phyloP scores from a whole-genome alignment of 208 protist genomes.

The Leishmania arabica region DNA sequence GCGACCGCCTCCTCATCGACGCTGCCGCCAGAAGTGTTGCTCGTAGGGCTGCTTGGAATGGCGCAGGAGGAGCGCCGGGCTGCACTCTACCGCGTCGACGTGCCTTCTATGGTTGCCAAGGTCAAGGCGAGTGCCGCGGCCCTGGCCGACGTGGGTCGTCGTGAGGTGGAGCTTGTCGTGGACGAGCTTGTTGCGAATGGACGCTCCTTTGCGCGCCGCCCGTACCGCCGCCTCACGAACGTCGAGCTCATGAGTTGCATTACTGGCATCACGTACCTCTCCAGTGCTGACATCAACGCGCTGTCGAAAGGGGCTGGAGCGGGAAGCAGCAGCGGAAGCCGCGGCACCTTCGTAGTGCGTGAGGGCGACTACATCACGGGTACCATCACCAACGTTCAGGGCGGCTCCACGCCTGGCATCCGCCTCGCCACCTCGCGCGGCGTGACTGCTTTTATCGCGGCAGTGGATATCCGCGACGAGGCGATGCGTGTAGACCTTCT shows the following conservation, averaged over 20 bases:
- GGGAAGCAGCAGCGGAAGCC: constrained; percentile 9
- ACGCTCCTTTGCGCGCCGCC: constrained; percentile 60
- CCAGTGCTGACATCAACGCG: constrained; percentile 25
- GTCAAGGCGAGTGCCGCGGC: neutral
- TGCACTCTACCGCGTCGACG: constrained; percentile 29
- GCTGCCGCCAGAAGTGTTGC: constrained; percentile 17
- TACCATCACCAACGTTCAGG: constrained; percentile 54
- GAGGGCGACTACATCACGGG: constrained; percentile 76
- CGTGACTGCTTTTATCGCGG: constrained; percentile 60
- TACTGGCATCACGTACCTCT: constrained; percentile 69
- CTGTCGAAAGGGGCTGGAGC: constrained; percentile 6
- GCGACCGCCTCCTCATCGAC: neutral
- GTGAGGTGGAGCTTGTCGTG: constrained; percentile 67
- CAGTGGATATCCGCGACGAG: constrained; percentile 61
- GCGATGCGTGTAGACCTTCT: constrained; percentile 55
- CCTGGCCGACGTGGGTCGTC: constrained; percentile 37
- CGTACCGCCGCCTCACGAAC: constrained; percentile 71
- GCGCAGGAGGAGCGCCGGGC: constrained; percentile 40
- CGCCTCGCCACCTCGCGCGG: constrained; percentile 70
- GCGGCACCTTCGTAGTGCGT: constrained; percentile 52
- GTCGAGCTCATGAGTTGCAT: constrained; percentile 68
- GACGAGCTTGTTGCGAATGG: constrained; percentile 63
- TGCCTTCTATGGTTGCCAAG: constrained; percentile 9
- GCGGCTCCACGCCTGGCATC: constrained; percentile 45
- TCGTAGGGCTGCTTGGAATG: constrained; percentile 27